Evolutionary conservation across 1,139 yeast genomes (phyloP).

Genomic region (Hanseniaspora gamundiae): DNA sequence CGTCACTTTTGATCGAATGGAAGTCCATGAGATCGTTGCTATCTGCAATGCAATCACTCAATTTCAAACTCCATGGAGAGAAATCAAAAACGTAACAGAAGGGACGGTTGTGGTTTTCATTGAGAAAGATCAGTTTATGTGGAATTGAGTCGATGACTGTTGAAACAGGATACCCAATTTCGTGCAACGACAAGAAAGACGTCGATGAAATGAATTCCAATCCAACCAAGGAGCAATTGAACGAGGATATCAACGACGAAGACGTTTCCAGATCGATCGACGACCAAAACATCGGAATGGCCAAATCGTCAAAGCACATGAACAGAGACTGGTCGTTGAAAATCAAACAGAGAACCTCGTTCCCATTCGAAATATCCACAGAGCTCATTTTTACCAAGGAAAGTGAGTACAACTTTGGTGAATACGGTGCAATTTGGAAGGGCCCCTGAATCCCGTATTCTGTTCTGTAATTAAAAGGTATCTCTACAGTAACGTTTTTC

Average conservation of each 20-base stretch:
- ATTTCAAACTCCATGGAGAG: no score
- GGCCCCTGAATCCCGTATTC: constrained; percentile 36
- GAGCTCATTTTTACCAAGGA: constrained; percentile 27
- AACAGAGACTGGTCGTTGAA: constrained; percentile 17
- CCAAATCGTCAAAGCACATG: constrained; percentile 20
- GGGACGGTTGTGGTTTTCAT: no score
- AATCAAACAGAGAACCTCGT: constrained; percentile 14
- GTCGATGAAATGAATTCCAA: no score
- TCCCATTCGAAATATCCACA: constrained; percentile 20
- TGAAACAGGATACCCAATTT: no score
- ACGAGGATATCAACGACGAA: constrained; percentile 1
- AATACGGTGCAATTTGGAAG: constrained; percentile 37
- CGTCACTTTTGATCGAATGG: no score
- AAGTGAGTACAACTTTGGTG: constrained; percentile 34
- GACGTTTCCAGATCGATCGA: constrained; percentile 7
- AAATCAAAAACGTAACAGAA: no score
- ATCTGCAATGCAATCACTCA: no score
- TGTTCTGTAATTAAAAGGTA: constrained; percentile 4
- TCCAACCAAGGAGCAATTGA: not conserved
- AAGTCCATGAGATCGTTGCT: no score
- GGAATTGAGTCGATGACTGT: not conserved
- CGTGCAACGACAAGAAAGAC: no score
- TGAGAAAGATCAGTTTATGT: not conserved
- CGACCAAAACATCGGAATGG: constrained; percentile 19
- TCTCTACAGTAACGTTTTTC: constrained; percentile 1